Evolutionary conservation across 768 basidiomycete species (phyloP), one percentile per base, ranked within the genome.

Genomic region (Trametes sanguinea): DNA sequence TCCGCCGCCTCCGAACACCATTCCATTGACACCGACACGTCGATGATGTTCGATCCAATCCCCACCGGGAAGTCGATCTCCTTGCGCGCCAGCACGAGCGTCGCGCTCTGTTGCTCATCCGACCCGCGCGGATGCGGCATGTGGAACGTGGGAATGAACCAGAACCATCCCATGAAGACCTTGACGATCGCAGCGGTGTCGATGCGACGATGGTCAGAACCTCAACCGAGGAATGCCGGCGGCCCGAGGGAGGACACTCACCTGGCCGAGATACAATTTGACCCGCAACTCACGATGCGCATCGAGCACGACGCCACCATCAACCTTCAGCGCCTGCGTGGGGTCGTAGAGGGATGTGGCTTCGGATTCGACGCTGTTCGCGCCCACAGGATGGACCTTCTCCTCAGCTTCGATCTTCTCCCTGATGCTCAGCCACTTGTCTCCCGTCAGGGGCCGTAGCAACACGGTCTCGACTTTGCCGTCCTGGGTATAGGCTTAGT

Each of bases 121-220:
- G 55, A 22, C 54, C 64, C 27, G 65, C 48, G 76, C 40, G 81
- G 77, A 46, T 83, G 80, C 1, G 83, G 77, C 77, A 93, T 83
- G 69, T 94, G 90, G 76, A 94, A 94, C 0, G 85, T 79, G 0
- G 93, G 93, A 61, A 95, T 84, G 69, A 94, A 81, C 93, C 93
- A 94, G 52, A 87, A 71, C 93, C 93, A 95, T 35, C 89, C 87
- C 72, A 95, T 84, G 67, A 88, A 85, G 0, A 93, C 80, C 82
- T 46, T 92, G 69, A 0, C 61, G 67, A 68, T 14, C 45, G 51
- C 39, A 57, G 33, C 40, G 51, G n/a, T 10, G 30, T 30, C 40
- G 32, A 33, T 51, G 57, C 11, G 9, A 8, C 6, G 42, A 59
- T 51, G 50, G 42, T 51, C 43, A 51, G 57, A 44, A 59, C 42